Percentiles rank a stretch among this genome's conserved stretches.
phyloP scores from a whole-genome alignment of 2,329 filamentous ascomycete species.

The Sordariomycetes sp. region DNA sequence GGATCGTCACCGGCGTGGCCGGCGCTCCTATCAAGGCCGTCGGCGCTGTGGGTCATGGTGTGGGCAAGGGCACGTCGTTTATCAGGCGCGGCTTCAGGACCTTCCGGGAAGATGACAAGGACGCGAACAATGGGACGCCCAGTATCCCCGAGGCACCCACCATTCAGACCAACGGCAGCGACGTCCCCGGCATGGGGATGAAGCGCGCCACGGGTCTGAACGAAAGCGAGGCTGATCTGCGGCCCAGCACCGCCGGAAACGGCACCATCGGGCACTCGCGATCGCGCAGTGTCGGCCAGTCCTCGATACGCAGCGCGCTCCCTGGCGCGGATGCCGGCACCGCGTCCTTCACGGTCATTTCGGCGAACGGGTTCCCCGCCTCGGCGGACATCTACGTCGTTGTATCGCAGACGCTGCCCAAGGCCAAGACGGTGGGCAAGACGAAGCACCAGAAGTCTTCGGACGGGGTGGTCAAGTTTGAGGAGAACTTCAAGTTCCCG shows the following conservation, averaged over 20 bases:
- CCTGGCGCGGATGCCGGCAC: constrained; percentile 53
- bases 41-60: constrained; percentile 58
- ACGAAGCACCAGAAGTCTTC: constrained; percentile 78
- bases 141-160: constrained; percentile 27
- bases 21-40: constrained; percentile 92
- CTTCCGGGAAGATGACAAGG: constrained; percentile 43
- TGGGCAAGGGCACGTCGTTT: constrained; percentile 84
- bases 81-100: constrained; percentile 72
- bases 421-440: constrained; percentile 74
- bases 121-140: constrained; percentile 30
- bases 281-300: constrained; percentile 45
- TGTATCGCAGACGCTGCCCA: constrained; percentile 53
- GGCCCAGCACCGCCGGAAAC: not conserved
- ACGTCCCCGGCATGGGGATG: constrained; percentile 18
- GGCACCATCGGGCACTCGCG: constrained; percentile 26
- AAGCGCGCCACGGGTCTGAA: constrained; percentile 27
- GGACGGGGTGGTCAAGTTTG: constrained; percentile 52
- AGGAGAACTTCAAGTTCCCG: constrained; percentile 65
- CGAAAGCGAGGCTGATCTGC: not conserved
- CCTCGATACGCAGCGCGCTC: constrained; percentile 53
- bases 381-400: constrained; percentile 67
- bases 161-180: constrained; percentile 19
- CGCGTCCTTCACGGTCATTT: constrained; percentile 68
- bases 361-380: constrained; percentile 64
- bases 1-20: constrained; percentile 68